Conservation (phyloP, 345 rosid genomes). For the Arabis alpina region DNA sequence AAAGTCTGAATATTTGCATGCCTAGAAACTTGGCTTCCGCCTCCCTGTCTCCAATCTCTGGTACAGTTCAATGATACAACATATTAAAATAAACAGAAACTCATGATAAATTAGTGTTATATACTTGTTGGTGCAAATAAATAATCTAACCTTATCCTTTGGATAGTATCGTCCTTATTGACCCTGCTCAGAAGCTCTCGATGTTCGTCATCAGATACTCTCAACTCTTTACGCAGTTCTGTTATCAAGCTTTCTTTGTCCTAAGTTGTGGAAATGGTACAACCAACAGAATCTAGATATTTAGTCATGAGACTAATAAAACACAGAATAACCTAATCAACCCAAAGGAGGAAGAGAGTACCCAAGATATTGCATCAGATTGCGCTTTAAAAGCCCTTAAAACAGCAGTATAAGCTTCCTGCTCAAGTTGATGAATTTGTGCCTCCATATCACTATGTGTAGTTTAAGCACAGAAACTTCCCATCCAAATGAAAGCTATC, state of each 20-base stretch:
- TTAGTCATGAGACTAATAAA: constrained; percentile 20
- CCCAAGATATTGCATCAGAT: constrained; percentile 98
- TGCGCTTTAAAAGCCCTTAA: constrained; percentile 98
- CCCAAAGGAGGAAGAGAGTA: constrained; percentile 41
- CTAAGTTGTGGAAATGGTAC: constrained; percentile 47
- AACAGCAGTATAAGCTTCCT: constrained; percentile 94
- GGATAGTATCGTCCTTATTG: constrained; percentile 82
- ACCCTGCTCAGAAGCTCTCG: constrained; percentile 84
- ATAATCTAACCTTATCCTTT: constrained; percentile 70
- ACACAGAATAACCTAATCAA: constrained; percentile 10
- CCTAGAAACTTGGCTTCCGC: constrained; percentile 65
- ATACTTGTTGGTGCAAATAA: constrained; percentile 24
- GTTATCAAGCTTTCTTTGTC: constrained; percentile 95
- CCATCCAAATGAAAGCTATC: constrained; percentile 35
- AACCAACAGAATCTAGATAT: constrained; percentile 28
- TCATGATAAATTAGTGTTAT: constrained; percentile 14
- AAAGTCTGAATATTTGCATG: constrained; percentile 49
- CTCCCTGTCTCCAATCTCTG: constrained; percentile 94
- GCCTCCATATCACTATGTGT: constrained; percentile 67
- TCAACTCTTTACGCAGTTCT: constrained; percentile 88
- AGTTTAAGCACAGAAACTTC: constrained; percentile 29
- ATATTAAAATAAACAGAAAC: constrained; percentile 12
- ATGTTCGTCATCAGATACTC: constrained; percentile 97
- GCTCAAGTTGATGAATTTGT: constrained; percentile 92
- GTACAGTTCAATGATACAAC: constrained; percentile 25